A percentile compares a stretch with the other conserved stretches of the same genome.
Conservation (phyloP, 2,329 filamentous ascomycete species). For the Epichloe festucae region DNA sequence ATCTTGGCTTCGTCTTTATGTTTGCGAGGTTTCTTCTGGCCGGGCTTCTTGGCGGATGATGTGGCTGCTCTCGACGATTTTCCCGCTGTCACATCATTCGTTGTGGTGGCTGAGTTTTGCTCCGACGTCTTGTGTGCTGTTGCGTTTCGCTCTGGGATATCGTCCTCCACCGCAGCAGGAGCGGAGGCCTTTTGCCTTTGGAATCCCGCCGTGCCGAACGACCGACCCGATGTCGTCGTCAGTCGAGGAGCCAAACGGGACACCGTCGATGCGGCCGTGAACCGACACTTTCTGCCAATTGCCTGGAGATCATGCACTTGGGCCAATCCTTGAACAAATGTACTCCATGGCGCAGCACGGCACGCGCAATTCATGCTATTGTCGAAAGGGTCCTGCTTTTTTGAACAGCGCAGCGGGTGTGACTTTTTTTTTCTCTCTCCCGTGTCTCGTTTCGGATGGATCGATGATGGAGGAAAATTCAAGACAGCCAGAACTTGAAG, state of each 20-base stretch:
- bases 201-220: neutral
- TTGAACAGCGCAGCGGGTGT: neutral
- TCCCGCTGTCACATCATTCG: too few relatives aligned
- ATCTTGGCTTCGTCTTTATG: neutral
- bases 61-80: neutral
- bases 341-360: conserved; percentile 28
- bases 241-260: neutral
- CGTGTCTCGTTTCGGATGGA: neutral
- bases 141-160: neutral
- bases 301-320: conserved; percentile 24
- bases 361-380: conserved; percentile 34
- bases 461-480: neutral
- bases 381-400: neutral
- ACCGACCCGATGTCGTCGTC: neutral
- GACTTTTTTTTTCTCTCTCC: neutral
- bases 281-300: neutral
- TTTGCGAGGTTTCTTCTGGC: neutral
- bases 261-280: neutral
- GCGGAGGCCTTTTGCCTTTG: neutral
- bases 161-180: neutral
- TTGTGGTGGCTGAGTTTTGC: neutral
- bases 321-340: conserved; percentile 34
- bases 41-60: neutral
- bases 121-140: neutral
- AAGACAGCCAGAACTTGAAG: neutral